Base-by-base conservation (phyloP, 129 eudicot species). In the Artemisia annua region DNA sequence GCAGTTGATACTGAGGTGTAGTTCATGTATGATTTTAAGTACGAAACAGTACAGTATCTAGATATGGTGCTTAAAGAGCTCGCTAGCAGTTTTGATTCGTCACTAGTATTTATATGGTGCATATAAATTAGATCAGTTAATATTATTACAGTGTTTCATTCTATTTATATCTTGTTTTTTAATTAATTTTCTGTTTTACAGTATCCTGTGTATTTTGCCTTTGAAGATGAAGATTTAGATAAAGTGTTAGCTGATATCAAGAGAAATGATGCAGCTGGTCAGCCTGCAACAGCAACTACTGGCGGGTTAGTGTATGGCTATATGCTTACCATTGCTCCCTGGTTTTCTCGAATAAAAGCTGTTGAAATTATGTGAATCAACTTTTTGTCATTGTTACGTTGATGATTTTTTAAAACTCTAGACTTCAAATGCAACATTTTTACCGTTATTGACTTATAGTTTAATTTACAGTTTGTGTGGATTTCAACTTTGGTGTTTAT, bases 181-280 rank as follows among this genome's bases (percentile, higher is more conserved):
- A 50, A 17, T 72, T 53, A 0, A 48, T 26, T 15, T 88, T 19
- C 82, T 44, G 16, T 80, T 32, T 62, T 77, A 35, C 96, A 95
- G 97, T 95, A 91, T 85, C 97, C 97, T 35, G 99, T 95, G 48
- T 95, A 91, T 81, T 95, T 95, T 78, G 99, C 96, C 66, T 88
- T 85, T 78, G 99, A 95, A 83, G 96, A 88, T 75, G 91, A 88
- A 8, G 69, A 86, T 68, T 69, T 95, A 50, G 83, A 84, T 66
- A 79, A 90, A 67, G 91, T 95, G 56, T 82, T 95, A 44, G 96
- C 87, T 49, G 97, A 91, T 60, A 85, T 95, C 71, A 89, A 88
- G 85, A 85, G 76, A 75, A 90, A 83, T 32, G 99, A 91, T 88
- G 96, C 87, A 26, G 78, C 85, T 75, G 99, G 97, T 74, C 99